phyloP scores from a whole-genome alignment of 257 asterid species.

The Penstemon barbatus region DNA sequence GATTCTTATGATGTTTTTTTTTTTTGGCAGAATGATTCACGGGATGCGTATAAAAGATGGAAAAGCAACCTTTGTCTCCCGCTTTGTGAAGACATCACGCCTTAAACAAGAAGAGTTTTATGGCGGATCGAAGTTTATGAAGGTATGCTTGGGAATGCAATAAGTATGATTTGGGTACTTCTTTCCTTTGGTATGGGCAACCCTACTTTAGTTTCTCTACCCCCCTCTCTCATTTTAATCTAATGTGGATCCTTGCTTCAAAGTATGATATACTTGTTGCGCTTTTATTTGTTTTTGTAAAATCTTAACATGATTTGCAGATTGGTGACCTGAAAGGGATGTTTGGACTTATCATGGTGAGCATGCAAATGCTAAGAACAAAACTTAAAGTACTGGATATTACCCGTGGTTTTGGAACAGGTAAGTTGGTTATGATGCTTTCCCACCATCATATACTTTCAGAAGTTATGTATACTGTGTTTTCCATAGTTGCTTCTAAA shows the following conservation, averaged over 20 bases:
- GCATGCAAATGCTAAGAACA: constrained; percentile 64
- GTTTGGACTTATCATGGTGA: constrained; percentile 70
- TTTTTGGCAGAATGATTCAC: constrained; percentile 80
- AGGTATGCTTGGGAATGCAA: constrained; percentile 43
- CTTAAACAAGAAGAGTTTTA: constrained; percentile 84
- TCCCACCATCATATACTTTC: neutral
- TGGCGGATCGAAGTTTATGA: constrained; percentile 85
- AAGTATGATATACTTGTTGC: neutral
- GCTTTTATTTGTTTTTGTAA: neutral
- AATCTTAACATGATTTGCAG: constrained; percentile 44
- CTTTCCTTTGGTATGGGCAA: neutral
- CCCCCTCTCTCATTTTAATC: too few species aligned
- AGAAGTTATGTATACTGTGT: too few species aligned
- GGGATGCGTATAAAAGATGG: constrained; percentile 94
- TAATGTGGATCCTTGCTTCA: neutral
- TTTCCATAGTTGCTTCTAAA: too few species aligned
- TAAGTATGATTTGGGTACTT: too few species aligned
- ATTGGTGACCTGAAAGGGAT: constrained; percentile 92
- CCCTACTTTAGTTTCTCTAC: neutral
- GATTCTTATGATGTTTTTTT: neutral
- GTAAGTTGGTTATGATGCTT: constrained; percentile 37
- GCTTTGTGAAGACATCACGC: constrained; percentile 84
- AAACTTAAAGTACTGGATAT: constrained; percentile 76
- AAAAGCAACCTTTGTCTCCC: constrained; percentile 89
- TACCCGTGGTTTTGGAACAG: constrained; percentile 78